phyloP scores from a whole-genome alignment of 441 rosid species.

The Brassica hybrid region DNA sequence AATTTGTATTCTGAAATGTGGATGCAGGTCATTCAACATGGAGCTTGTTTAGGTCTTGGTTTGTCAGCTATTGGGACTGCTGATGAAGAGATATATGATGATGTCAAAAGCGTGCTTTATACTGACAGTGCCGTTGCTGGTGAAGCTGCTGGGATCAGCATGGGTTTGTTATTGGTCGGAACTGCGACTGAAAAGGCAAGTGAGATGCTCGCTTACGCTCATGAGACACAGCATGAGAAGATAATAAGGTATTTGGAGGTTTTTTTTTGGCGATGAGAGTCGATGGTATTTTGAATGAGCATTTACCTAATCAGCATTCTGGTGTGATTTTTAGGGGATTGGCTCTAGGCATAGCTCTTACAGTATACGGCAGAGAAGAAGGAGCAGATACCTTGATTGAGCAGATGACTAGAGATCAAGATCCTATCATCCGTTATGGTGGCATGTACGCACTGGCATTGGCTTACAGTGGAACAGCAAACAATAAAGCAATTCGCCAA shows the following conservation, averaged over 20 bases:
- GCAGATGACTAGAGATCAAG: slow-evolving; percentile 98
- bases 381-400: slow-evolving; percentile 96
- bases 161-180: slow-evolving; percentile 99
- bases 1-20: slow-evolving; percentile 11
- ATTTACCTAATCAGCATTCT: slow-evolving; percentile 22
- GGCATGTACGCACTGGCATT: slow-evolving; percentile 97
- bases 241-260: slow-evolving; percentile 70
- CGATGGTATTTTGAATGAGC: slow-evolving; percentile 9
- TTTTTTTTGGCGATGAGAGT: background rate
- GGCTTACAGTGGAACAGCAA: slow-evolving; percentile 96
- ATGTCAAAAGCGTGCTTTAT: slow-evolving; percentile 78
- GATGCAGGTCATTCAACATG: slow-evolving; percentile 94
- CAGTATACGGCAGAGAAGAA: slow-evolving; percentile 97
- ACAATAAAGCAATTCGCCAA: slow-evolving; percentile 98
- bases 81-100: slow-evolving; percentile 91
- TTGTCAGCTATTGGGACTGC: slow-evolving; percentile 99
- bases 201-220: slow-evolving; percentile 98
- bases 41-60: slow-evolving; percentile 98
- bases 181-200: slow-evolving; percentile 95
- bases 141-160: slow-evolving; percentile 99
- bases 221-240: slow-evolving; percentile 98
- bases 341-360: slow-evolving; percentile 94
- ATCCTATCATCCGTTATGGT: slow-evolving; percentile 96
- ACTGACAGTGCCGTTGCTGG: slow-evolving; percentile 98
- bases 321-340: slow-evolving; percentile 62